These are phyloP conservation scores for Cyberlindnera xishuangbannaensis DNA, from an alignment of 805 yeast genomes.

Conservation along the genomic window DNA sequence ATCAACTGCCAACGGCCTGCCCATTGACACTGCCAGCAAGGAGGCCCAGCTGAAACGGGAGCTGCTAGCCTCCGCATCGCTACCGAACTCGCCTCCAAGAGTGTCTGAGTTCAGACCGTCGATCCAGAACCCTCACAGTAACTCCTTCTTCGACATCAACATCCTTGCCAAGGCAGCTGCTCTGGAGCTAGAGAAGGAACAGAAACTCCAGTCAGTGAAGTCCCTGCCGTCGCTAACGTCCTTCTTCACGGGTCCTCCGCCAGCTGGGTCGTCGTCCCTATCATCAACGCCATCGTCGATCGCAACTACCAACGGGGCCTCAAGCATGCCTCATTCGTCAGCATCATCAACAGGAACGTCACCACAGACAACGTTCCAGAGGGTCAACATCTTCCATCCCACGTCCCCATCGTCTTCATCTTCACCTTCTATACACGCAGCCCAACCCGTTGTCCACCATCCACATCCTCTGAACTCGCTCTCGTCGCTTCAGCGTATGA, in stretches of 20 bases:
- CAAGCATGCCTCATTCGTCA: no score
- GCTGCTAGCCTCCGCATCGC: slow-evolving; percentile 11
- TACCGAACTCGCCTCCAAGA: slow-evolving; percentile 22
- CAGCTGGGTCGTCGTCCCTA: background rate
- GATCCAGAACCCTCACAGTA: slow-evolving; percentile 4
- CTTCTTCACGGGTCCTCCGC: slow-evolving; percentile 16
- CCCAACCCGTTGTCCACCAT: slow-evolving; percentile 20
- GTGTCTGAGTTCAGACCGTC: slow-evolving; percentile 11
- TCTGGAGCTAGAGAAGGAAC: slow-evolving; percentile 25
- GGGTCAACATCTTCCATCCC: slow-evolving; percentile 16
- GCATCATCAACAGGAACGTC: slow-evolving; percentile 11
- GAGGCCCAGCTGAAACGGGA: slow-evolving; percentile 13
- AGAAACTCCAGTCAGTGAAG: slow-evolving; percentile 23
- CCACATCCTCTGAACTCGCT: slow-evolving; percentile 33
- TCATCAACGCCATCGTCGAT: background rate
- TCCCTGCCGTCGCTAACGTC: slow-evolving; percentile 25
- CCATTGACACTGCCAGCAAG: slow-evolving; percentile 5
- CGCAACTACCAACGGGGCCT: background rate
- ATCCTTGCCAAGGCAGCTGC: slow-evolving; percentile 28
- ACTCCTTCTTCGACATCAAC: slow-evolving; percentile 24
- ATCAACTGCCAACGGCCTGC: slow-evolving; percentile 7
- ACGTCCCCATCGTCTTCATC: slow-evolving; percentile 17
- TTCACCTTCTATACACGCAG: slow-evolving; percentile 17
- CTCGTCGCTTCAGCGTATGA: slow-evolving; percentile 57
- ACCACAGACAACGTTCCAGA: slow-evolving; percentile 9